Percentiles rank a stretch among this genome's conserved stretches.
Evolutionary conservation across 1,139 yeast species (phyloP).

Genomic region (Debaryomyces subglobosus): DNA sequence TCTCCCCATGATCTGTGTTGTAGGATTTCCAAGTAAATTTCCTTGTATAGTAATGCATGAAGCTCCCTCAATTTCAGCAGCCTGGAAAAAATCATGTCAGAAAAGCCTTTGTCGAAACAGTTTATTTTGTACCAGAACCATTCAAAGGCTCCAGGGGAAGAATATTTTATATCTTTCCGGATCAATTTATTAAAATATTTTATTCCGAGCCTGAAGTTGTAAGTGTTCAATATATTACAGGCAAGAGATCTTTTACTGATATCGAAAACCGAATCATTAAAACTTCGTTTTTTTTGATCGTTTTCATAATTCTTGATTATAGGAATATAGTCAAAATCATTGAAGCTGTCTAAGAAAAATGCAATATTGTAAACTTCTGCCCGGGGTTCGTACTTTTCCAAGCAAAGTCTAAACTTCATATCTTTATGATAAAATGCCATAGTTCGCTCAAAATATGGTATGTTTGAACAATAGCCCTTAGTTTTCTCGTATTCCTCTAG

Average conservation of each 20-base stretch:
- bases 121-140: conserved; percentile 29
- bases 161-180: neutral
- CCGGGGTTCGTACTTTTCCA: conserved; percentile 14
- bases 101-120: conserved; percentile 26
- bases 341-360: conserved; percentile 15
- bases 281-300: neutral
- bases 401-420: conserved; percentile 6
- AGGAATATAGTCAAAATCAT: conserved; percentile 22
- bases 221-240: conserved; percentile 16
- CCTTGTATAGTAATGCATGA: conserved; percentile 13
- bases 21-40: conserved; percentile 16
- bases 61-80: conserved; percentile 14
- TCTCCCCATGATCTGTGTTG: conserved; percentile 8
- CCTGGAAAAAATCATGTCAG: conserved; percentile 19
- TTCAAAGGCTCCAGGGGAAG: conserved; percentile 18
- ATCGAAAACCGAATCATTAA: neutral
- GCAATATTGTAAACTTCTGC: conserved; percentile 11
- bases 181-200: conserved; percentile 11
- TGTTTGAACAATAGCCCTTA: conserved; percentile 2
- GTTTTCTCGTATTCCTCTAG: conserved; percentile 6
- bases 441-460: conserved; percentile 7
- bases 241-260: conserved; percentile 11
- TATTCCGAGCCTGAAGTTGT: conserved; percentile 20
- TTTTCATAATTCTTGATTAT: conserved; percentile 13
- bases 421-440: conserved; percentile 16